Evolutionary conservation across 2,329 filamentous ascomycete species (phyloP).

Genomic region (Onygenales sp.): DNA sequence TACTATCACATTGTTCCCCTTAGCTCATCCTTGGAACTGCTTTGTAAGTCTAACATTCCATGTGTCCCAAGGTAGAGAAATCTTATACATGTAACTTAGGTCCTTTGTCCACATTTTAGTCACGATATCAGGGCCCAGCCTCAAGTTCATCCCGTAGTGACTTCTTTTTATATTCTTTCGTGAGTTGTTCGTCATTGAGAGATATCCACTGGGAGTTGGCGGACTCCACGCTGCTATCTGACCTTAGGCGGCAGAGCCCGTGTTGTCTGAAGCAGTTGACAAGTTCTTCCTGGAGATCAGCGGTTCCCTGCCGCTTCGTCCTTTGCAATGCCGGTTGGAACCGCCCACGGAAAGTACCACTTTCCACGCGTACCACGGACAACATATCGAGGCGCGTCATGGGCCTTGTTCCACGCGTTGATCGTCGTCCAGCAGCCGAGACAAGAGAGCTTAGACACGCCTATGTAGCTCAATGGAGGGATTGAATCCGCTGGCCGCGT

Average conservation of each 20-base stretch:
- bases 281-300: not conserved
- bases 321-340: not conserved
- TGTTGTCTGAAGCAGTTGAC: not conserved
- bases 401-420: not conserved
- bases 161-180: not conserved
- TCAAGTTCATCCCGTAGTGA: not conserved
- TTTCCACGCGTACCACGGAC: not conserved
- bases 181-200: not conserved
- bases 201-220: not conserved
- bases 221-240: not conserved
- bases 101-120: not conserved
- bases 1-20: not conserved
- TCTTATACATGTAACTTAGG: not conserved
- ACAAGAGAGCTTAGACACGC: not conserved
- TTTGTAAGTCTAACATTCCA: not conserved
- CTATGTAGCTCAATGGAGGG: not conserved
- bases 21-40: not conserved
- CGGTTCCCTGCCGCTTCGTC: not conserved
- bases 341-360: not conserved
- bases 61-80: not conserved
- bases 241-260: not conserved
- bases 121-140: not conserved
- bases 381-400: not conserved
- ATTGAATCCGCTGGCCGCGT: not conserved
- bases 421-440: not conserved